phyloP scores from a whole-genome alignment of 2,329 filamentous ascomycete species.

The Colletotrichum ledebouriae region DNA sequence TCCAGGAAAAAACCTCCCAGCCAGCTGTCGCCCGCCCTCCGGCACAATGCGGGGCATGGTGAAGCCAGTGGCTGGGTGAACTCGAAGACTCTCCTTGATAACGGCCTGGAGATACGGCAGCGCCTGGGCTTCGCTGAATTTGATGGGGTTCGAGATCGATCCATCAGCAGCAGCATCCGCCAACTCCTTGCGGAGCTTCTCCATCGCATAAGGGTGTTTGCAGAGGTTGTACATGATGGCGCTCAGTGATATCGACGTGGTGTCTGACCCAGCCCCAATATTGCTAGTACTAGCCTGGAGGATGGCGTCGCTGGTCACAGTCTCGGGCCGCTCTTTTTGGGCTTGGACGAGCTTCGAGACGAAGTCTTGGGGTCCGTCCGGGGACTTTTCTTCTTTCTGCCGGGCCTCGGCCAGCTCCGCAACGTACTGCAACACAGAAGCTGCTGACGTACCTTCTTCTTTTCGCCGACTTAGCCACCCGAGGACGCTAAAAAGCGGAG shows the following conservation, averaged over 20 bases:
- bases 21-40: slow-evolving; percentile 56
- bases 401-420: not conserved
- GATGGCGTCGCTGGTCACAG: slow-evolving; percentile 52
- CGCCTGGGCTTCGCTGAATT: slow-evolving; percentile 48
- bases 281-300: slow-evolving; percentile 37
- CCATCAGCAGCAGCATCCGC: slow-evolving; percentile 43
- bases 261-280: slow-evolving; percentile 53
- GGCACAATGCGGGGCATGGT: slow-evolving; percentile 63
- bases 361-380: not conserved
- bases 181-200: slow-evolving; percentile 55
- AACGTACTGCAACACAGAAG: not conserved
- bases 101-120: slow-evolving; percentile 64
- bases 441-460: not conserved
- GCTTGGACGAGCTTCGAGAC: not conserved
- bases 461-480: fast-evolving
- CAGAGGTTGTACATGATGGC: slow-evolving; percentile 49
- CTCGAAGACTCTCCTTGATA: slow-evolving; percentile 65
- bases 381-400: not conserved
- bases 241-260: slow-evolving; percentile 51
- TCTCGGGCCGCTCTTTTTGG: slow-evolving; percentile 48
- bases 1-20: slow-evolving; percentile 49
- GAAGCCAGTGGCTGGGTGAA: slow-evolving; percentile 62
- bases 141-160: slow-evolving; percentile 34
- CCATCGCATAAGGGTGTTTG: slow-evolving; percentile 46
- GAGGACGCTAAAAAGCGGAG: slow-evolving; percentile 10